These are phyloP conservation scores for Quercus rubra DNA, from an alignment of 306 rosid genomes.

Conservation along the genomic window DNA sequence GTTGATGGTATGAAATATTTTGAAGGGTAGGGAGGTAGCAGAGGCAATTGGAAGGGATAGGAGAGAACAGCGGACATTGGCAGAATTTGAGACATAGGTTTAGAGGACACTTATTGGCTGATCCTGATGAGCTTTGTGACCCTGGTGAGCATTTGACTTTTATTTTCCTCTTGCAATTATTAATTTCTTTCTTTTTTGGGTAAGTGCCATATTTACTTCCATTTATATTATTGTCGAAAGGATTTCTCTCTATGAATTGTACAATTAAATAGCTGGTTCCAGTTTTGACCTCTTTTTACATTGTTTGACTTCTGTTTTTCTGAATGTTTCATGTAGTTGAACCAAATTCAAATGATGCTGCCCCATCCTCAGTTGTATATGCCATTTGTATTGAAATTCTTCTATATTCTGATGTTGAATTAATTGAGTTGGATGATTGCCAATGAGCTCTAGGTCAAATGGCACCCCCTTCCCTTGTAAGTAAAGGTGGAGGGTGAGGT, in stretches of 20 bases:
- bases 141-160: constrained; percentile 61
- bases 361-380: not conserved
- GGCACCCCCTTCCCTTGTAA: too few species aligned
- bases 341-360: not conserved
- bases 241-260: not conserved
- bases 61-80: constrained; percentile 89
- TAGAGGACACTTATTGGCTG: constrained; percentile 98
- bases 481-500: too few species aligned
- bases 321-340: not conserved
- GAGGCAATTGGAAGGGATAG: constrained; percentile 89
- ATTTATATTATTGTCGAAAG: not conserved
- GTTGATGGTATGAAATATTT: constrained; percentile 97
- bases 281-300: not conserved
- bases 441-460: too few species aligned
- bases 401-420: not conserved
- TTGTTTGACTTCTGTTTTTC: not conserved
- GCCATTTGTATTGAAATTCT: not conserved
- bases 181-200: too few species aligned
- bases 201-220: not conserved
- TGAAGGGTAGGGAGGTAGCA: constrained; percentile 96
- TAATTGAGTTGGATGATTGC: not conserved
- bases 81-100: constrained; percentile 96
- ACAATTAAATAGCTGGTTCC: not conserved
- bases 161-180: constrained; percentile 7
- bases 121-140: constrained; percentile 99